Percentiles rank a stretch among this genome's conserved stretches.
Evolutionary conservation across 768 basidiomycete species (phyloP).

Genomic region (Mycena belliarum): DNA sequence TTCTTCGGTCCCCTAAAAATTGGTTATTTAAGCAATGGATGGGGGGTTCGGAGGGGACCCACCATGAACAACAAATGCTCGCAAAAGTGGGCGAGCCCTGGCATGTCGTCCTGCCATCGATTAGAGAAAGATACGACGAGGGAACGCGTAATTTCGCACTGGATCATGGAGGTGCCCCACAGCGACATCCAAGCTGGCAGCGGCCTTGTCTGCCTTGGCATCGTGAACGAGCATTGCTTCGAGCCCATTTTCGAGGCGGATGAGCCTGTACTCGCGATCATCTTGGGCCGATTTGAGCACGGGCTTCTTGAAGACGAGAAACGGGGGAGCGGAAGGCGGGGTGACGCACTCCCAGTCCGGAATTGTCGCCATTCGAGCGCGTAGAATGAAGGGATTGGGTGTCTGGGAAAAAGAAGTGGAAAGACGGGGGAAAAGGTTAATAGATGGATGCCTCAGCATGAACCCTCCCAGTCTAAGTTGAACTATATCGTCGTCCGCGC

Average conservation of each 20-base stretch:
- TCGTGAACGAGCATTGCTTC: constrained; percentile 85
- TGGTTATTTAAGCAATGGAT: not conserved
- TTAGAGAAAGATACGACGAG: not conserved
- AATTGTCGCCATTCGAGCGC: constrained; percentile 24
- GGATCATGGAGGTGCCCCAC: constrained; percentile 95
- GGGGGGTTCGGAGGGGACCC: constrained; percentile 27
- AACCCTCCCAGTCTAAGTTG: constrained; percentile 2
- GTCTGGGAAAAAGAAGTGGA: constrained; percentile 2
- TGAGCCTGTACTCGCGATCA: constrained; percentile 76
- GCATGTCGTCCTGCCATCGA: constrained; percentile 72
- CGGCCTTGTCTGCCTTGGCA: constrained; percentile 86
- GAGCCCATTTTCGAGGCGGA: constrained; percentile 87
- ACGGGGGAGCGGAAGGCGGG: constrained; percentile 39
- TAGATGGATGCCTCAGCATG: not conserved
- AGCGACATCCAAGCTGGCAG: constrained; percentile 91
- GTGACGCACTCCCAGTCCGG: constrained; percentile 38
- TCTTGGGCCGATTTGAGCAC: constrained; percentile 78
- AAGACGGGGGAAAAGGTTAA: constrained; percentile 6
- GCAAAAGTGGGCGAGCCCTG: constrained; percentile 92
- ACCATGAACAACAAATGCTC: constrained; percentile 98
- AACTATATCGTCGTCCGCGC: not conserved
- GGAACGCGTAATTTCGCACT: constrained; percentile 45
- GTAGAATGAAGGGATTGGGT: not conserved
- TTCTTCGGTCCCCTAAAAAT: constrained; percentile 68
- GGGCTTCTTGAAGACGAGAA: constrained; percentile 55